phyloP scores from a whole-genome alignment of 2,329 filamentous ascomycete genomes.

The Penicillium sp. region DNA sequence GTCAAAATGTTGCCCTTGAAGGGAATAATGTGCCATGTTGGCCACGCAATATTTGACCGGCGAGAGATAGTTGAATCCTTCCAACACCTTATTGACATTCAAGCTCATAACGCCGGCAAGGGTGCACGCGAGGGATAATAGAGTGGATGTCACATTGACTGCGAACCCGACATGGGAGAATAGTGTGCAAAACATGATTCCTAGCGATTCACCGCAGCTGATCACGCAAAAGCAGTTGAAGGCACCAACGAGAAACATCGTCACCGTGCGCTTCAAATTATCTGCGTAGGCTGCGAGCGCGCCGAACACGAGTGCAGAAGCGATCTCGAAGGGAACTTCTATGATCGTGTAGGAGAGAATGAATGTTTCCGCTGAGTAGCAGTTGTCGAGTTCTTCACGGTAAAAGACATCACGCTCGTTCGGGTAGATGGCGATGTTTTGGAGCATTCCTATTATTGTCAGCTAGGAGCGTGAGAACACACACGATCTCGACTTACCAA shows the following conservation, averaged over 20 bases:
- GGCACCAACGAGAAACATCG: conserved; percentile 66
- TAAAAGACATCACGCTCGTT: conserved; percentile 74
- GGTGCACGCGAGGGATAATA: conserved; percentile 69
- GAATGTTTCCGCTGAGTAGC: conserved; percentile 71
- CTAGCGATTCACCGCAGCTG: conserved; percentile 71
- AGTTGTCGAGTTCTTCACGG: conserved; percentile 70
- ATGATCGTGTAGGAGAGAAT: conserved; percentile 68
- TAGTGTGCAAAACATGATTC: conserved; percentile 78
- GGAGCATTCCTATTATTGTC: conserved; percentile 64
- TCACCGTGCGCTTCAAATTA: conserved; percentile 61
- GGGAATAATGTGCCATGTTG: conserved; percentile 65
- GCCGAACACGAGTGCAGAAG: conserved; percentile 65
- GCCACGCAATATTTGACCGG: conserved; percentile 70
- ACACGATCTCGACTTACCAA: conserved; percentile 25
- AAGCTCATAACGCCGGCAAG: conserved; percentile 73
- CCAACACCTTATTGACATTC: conserved; percentile 65
- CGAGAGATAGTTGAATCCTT: conserved; percentile 68
- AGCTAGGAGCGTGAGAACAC: neutral
- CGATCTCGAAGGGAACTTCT: conserved; percentile 70
- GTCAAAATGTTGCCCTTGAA: conserved; percentile 62
- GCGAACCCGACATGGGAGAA: conserved; percentile 75
- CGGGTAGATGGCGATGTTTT: conserved; percentile 75
- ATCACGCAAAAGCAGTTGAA: conserved; percentile 74
- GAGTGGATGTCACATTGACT: conserved; percentile 68
- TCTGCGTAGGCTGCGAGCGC: conserved; percentile 64